These are phyloP conservation scores for Fomitopsis palustris DNA, from an alignment of 1,284 basidiomycete genomes.

Conservation along the genomic window DNA sequence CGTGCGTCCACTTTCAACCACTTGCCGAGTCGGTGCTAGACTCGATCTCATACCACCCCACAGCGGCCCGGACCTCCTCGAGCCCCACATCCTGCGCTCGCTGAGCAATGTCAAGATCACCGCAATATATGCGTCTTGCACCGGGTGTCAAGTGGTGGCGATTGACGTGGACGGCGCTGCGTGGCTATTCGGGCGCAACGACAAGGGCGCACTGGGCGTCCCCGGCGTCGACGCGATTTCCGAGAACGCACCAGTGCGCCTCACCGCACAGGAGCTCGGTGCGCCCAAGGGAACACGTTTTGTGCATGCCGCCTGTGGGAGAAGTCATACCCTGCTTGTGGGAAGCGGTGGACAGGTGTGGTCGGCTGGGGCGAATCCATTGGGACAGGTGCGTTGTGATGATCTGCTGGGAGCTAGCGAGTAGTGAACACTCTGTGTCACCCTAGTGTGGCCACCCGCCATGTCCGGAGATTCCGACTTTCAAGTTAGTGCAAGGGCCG, in stretches of 20 bases:
- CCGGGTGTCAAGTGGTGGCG: constrained; percentile 71
- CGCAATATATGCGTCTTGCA: constrained; percentile 72
- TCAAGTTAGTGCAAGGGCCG: constrained; percentile 62
- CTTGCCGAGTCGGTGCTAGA: constrained; percentile 1
- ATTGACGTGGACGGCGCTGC: constrained; percentile 76
- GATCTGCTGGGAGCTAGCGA: background rate
- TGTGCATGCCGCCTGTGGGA: constrained; percentile 79
- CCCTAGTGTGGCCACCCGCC: constrained; percentile 68
- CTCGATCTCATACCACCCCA: background rate
- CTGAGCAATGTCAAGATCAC: constrained; percentile 75
- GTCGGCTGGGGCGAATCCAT: constrained; percentile 78
- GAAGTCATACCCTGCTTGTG: constrained; percentile 81
- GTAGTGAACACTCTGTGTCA: no score
- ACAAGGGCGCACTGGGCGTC: constrained; percentile 55
- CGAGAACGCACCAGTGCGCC: constrained; percentile 65
- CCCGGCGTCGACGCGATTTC: constrained; percentile 55
- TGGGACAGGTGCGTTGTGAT: constrained; percentile 67
- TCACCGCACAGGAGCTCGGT: constrained; percentile 62
- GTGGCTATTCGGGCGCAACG: constrained; percentile 86
- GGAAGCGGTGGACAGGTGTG: constrained; percentile 81
- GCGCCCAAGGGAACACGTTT: constrained; percentile 62
- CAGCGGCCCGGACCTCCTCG: constrained; percentile 70
- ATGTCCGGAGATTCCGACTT: constrained; percentile 60
- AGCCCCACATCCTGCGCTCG: constrained; percentile 86
- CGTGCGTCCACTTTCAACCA: constrained; percentile 13